phyloP scores from a whole-genome alignment of 495 filamentous ascomycete species.

The Thermochaetoides thermophila region DNA sequence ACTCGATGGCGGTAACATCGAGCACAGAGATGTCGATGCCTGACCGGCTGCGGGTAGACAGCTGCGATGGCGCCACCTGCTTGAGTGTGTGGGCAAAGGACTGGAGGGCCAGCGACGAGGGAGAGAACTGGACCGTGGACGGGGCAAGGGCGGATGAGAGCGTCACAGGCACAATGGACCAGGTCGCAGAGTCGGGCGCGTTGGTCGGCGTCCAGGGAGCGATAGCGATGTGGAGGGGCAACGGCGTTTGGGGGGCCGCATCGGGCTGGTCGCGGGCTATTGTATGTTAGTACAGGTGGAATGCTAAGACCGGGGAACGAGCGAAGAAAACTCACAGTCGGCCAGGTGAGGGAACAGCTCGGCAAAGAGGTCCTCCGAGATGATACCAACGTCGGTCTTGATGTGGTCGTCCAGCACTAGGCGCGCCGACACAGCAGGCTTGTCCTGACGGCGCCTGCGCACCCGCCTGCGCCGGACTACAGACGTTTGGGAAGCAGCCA shows the following conservation, averaged over 20 bases:
- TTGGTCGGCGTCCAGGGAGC: conserved; percentile 61
- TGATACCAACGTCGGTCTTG: conserved; percentile 71
- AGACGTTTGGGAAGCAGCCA: too few species aligned
- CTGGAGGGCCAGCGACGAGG: conserved; percentile 62
- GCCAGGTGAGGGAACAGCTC: conserved; percentile 57
- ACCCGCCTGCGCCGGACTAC: conserved; percentile 20
- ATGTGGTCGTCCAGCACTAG: conserved; percentile 70
- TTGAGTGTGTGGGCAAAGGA: conserved; percentile 52
- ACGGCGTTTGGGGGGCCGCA: conserved; percentile 14
- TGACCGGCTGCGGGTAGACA: conserved; percentile 42
- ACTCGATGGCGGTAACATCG: conserved; percentile 61
- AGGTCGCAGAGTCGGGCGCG: conserved; percentile 48
- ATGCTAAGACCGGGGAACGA: too few species aligned
- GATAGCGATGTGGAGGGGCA: conserved; percentile 54
- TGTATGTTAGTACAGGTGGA: too few species aligned
- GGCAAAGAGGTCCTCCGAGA: conserved; percentile 73
- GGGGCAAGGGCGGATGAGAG: conserved; percentile 44
- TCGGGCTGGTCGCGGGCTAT: conserved; percentile 14
- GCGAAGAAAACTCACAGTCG: conserved; percentile 6
- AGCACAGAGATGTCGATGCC: conserved; percentile 67
- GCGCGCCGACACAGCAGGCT: conserved; percentile 35
- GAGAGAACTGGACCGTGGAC: conserved; percentile 72
- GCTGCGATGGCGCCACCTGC: conserved; percentile 44
- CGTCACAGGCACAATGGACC: conserved; percentile 75
- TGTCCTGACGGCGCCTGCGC: conserved; percentile 41